Base-by-base conservation (phyloP, 2,329 filamentous ascomycete species). In the Talaromyces sp. region DNA sequence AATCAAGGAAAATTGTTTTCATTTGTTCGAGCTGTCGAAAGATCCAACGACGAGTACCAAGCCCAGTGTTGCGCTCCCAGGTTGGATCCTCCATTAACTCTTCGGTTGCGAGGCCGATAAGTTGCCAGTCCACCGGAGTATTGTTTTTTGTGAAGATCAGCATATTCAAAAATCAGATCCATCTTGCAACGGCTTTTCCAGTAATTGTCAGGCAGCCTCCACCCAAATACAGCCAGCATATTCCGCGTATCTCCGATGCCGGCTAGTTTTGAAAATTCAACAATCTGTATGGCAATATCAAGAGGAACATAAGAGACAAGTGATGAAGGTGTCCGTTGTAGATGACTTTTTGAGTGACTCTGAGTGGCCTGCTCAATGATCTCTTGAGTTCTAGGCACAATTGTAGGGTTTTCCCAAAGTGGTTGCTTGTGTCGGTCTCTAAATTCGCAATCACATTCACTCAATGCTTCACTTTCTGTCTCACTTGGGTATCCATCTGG, bases 111-210 rank as follows among this genome's bases (percentile, higher is more conserved):
- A 67, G 66, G 34, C 51, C 63, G 51, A 67, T 61, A 36, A 66
- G 17, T 56, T 67, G 66, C 66, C 63, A 67, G 36, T 67, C 64
- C 22, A 67, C 66, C 8, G 38, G 38, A 40, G 25, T n/a, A 22
- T 63, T 45, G 3, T 49, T 45, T 45, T 11, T 65, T 61, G 5
- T 59, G 29, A 8, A 65, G 65, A 65, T 67, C 65, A 29, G 40
- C 62, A 58, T 65, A 67, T 65, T 67, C 65, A 62, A 67, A 65
- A 40, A 67, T 65, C 40, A 67, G 22, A 47, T 67, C 63, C 59
- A 54, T 67, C 8, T 56, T 61, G 47, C 63, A 67, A 65, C 17
- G 38, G 43, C 49, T 49, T 56, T 65, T 64, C 65, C 66, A 67
- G 51, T 67, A 67, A 54, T 40, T 47, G 27, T 67, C 66, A 19